phyloP scores from a whole-genome alignment of 345 rosid genomes.

The Hypericum androsaemum region DNA sequence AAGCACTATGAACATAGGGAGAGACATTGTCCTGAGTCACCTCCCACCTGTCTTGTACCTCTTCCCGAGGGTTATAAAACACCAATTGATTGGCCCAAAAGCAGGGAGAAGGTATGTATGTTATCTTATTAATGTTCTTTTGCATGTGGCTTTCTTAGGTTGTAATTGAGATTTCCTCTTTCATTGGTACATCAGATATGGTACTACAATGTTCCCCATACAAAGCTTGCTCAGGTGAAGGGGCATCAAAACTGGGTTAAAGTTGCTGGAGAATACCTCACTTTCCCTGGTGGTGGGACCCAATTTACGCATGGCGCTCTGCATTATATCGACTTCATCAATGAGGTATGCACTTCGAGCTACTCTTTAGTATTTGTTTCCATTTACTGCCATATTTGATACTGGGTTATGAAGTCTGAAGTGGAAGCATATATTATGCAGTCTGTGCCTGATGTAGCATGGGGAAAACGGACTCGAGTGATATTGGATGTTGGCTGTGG shows the following conservation, averaged over 20 bases:
- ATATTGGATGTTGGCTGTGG: constrained; percentile 12
- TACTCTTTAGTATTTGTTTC: not conserved
- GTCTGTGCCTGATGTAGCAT: constrained; percentile 44
- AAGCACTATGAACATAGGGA: constrained; percentile 96
- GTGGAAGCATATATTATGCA: constrained; percentile 18
- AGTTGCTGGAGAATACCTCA: constrained; percentile 42
- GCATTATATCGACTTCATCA: constrained; percentile 42
- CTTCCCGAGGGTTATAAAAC: constrained; percentile 78
- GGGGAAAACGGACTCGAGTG: constrained; percentile 9
- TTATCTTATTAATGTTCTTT: constrained; percentile 1
- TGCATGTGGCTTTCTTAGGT: not conserved
- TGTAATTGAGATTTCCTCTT: no score
- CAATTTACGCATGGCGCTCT: constrained; percentile 46
- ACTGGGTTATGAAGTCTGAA: no score
- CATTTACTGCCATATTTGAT: not conserved
- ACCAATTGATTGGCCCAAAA: constrained; percentile 82
- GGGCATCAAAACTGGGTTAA: constrained; percentile 79
- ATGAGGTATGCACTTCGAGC: constrained; percentile 23
- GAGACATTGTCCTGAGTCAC: constrained; percentile 86
- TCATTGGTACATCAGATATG: constrained; percentile 39
- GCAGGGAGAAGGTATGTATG: constrained; percentile 76
- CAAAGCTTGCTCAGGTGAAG: constrained; percentile 55
- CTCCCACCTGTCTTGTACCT: constrained; percentile 85
- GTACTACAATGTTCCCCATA: constrained; percentile 60
- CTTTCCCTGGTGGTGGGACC: constrained; percentile 54